Evolutionary conservation across 306 rosid genomes (phyloP), one percentile per base, ranked within the genome.

Genomic region (Malus sieversii): DNA sequence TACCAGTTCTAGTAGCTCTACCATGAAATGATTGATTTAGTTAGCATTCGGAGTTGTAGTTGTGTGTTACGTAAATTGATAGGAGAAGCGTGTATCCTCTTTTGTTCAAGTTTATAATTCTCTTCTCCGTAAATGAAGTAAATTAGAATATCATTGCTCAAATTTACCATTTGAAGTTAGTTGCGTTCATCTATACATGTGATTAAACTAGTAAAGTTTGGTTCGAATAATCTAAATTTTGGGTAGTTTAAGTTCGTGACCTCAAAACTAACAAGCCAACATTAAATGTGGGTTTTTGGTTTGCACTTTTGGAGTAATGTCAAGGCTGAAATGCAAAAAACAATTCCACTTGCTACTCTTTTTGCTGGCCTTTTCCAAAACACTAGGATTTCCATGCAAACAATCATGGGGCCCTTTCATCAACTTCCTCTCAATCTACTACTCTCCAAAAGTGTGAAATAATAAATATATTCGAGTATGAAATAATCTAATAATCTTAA

Each of bases 281-380:
- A 16, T 68, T 83, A 23, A 85, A 85, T 77, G 58, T 45, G 84
- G 77, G 22, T 75, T 63, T 70, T 72, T 74, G 77, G 87, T 81
- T 73, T 80, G 71, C 79, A 81, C 72, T 78, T 83, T 80, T 40
- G 64, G 69, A 83, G 70, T 75, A 80, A 74, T 33, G 73, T 2
- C 13, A 83, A 81, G 88, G 87, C 68, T 87, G 86, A 80, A 46
- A 79, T 59, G 78, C 88, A 80, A 83, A 83, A 83, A 80, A 82
- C 85, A 85, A 83, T 83, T 83, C 92, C 91, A 88, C 89, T 87
- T 76, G 87, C 59, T 66, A 83, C 89, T 85, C 97, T 91, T 93
- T 90, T 83, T 91, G 98, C 16, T 81, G 77, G 82, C 80, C 98
- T 88, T 93, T 93, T 71, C 33, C 82, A 65, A 63, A 66, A 84